These are phyloP conservation scores for Cryptosporidium sp. DNA, from an alignment of 169 alveolate genomes.

Conservation along the genomic window DNA sequence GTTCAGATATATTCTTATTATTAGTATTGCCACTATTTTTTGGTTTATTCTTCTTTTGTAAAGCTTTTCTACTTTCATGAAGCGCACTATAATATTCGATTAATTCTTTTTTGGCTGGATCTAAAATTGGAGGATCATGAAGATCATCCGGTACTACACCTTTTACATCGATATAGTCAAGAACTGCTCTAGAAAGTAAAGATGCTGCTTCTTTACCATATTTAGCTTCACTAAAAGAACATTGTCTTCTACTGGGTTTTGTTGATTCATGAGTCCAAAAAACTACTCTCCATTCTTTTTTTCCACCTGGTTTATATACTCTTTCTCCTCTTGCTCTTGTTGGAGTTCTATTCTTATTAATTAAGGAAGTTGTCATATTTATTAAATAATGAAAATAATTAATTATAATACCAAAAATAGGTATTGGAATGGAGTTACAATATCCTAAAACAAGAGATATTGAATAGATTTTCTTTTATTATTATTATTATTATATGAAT, in stretches of 20 bases:
- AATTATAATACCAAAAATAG: background rate
- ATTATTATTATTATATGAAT: background rate
- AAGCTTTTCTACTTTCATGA: conserved; percentile 70
- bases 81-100: conserved; percentile 68
- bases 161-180: conserved; percentile 69
- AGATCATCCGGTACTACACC: conserved; percentile 75
- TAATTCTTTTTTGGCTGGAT: conserved; percentile 68
- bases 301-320: conserved; percentile 72
- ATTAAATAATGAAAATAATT: background rate
- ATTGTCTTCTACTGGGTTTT: conserved; percentile 75
- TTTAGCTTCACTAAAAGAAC: conserved; percentile 74
- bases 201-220: conserved; percentile 75
- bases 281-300: conserved; percentile 74
- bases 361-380: conserved; percentile 31
- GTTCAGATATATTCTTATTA: conserved; percentile 1
- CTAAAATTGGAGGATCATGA: conserved; percentile 71
- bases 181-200: conserved; percentile 59
- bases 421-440: background rate
- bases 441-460: background rate
- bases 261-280: conserved; percentile 74
- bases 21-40: background rate
- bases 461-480: background rate
- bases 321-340: conserved; percentile 75
- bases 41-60: conserved; percentile 31
- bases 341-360: conserved; percentile 34